Conservation (phyloP, 1,139 yeast genomes). For the Magnusiomyces tetraspermus region DNA sequence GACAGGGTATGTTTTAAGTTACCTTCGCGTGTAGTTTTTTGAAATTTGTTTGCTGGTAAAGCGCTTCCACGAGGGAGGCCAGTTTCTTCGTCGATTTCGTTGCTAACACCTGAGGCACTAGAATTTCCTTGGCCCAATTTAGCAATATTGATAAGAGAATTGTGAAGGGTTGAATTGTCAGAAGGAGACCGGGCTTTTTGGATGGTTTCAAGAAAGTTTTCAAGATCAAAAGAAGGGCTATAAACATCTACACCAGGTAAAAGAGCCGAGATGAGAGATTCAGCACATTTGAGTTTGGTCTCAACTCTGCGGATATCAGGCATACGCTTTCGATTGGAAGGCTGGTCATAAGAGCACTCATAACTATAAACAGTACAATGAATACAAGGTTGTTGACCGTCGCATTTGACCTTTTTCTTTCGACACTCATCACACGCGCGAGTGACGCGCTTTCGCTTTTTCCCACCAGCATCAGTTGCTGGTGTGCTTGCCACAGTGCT, state of each 20-base stretch:
- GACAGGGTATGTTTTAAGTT: neutral
- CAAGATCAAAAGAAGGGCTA: conserved; percentile 42
- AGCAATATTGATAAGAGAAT: conserved; percentile 1
- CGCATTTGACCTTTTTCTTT: conserved; percentile 75
- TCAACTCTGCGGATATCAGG: conserved; percentile 34
- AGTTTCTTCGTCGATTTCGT: conserved; percentile 13
- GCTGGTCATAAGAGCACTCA: conserved; percentile 66
- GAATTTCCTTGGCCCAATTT: conserved; percentile 2
- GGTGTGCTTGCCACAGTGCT: neutral
- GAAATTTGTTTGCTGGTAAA: neutral
- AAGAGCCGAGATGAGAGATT: conserved; percentile 35
- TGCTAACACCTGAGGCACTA: conserved; percentile 2
- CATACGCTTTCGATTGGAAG: conserved; percentile 50
- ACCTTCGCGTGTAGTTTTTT: neutral
- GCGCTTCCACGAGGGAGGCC: conserved; percentile 13
- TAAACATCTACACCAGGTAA: conserved; percentile 44
- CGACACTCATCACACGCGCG: conserved; percentile 75
- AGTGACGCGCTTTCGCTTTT: conserved; percentile 67
- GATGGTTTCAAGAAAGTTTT: conserved; percentile 31
- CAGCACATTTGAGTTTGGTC: conserved; percentile 32
- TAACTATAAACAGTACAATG: conserved; percentile 85
- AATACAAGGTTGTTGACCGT: conserved; percentile 78
- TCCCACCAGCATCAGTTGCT: conserved; percentile 6
- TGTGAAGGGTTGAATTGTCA: conserved; percentile 5
- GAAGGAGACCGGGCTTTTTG: conserved; percentile 7